Evolutionary conservation across 352 stramenopile species (phyloP).

Genomic region (Aphanomyces stellatus): DNA sequence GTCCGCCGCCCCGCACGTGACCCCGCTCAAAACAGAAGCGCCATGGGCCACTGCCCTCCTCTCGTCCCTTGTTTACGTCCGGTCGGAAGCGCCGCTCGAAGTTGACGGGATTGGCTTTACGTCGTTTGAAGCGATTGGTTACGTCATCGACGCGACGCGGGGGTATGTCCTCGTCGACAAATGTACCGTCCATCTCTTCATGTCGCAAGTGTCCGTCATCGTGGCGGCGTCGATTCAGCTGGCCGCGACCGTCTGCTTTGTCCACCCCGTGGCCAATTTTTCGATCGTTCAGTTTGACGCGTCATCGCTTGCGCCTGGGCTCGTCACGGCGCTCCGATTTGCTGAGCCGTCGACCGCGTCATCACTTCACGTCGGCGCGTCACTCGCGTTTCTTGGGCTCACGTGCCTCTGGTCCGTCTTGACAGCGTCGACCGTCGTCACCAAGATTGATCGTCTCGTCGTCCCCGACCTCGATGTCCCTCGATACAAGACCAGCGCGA

Average conservation of each 20-base stretch:
- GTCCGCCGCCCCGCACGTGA: constrained; percentile 45
- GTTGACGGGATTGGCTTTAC: constrained; percentile 86
- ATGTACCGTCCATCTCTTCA: constrained; percentile 82
- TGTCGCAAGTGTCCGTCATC: constrained; percentile 81
- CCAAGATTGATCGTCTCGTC: constrained; percentile 72
- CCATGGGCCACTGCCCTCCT: constrained; percentile 58
- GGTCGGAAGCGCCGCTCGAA: constrained; percentile 88
- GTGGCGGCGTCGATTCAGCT: constrained; percentile 84
- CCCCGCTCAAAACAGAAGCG: constrained; percentile 23
- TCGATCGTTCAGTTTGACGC: constrained; percentile 85
- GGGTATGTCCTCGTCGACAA: constrained; percentile 88
- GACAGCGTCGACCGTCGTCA: constrained; percentile 75
- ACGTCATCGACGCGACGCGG: constrained; percentile 72
- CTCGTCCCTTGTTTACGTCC: constrained; percentile 82
- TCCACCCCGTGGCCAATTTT: constrained; percentile 89
- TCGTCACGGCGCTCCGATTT: constrained; percentile 30
- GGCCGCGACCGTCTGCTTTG: constrained; percentile 80
- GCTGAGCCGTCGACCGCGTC: constrained; percentile 49
- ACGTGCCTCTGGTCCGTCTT: constrained; percentile 82
- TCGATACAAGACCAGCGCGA: constrained; percentile 69
- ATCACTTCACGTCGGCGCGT: constrained; percentile 57
- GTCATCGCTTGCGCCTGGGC: constrained; percentile 45
- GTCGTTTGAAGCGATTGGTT: constrained; percentile 76
- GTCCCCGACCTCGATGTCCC: constrained; percentile 74
- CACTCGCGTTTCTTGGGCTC: constrained; percentile 67